Conservation (phyloP, 495 filamentous ascomycete genomes). For the Trichoderma gamsii region DNA sequence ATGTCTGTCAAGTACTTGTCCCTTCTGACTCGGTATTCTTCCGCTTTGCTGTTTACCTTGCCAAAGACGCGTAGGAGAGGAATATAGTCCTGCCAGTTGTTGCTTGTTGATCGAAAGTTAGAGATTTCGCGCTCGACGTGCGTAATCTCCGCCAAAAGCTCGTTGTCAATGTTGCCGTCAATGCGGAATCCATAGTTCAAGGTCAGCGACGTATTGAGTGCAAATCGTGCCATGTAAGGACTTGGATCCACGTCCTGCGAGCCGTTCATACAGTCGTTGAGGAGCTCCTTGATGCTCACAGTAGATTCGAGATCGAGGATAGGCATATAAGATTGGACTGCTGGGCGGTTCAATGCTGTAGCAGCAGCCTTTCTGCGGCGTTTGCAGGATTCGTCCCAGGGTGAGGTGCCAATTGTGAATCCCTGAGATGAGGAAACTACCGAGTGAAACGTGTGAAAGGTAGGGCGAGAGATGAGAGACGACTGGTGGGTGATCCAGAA, state of each 20-base stretch:
- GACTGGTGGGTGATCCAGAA: constrained; percentile 69
- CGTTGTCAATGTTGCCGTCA: constrained; percentile 48
- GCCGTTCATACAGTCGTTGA: constrained; percentile 50
- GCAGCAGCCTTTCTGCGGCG: constrained; percentile 63
- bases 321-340: constrained; percentile 64
- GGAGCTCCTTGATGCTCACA: constrained; percentile 58
- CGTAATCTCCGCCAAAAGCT: constrained; percentile 55
- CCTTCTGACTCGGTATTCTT: constrained; percentile 47
- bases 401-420: constrained; percentile 67
- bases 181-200: constrained; percentile 63
- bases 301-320: constrained; percentile 64
- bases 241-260: constrained; percentile 57
- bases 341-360: constrained; percentile 61
- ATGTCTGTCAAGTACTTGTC: constrained; percentile 55
- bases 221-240: constrained; percentile 61
- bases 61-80: constrained; percentile 51
- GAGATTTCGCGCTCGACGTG: constrained; percentile 57
- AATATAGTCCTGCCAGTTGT: constrained; percentile 69
- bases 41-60: constrained; percentile 49
- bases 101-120: constrained; percentile 59
- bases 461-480: constrained; percentile 63
- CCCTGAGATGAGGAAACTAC: constrained; percentile 64
- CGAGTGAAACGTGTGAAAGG: constrained; percentile 65
- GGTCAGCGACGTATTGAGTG: constrained; percentile 59
- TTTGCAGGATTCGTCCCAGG: constrained; percentile 72